Base-by-base conservation (phyloP, 1,139 yeast species). In the Citeromyces hawaiiensis region DNA sequence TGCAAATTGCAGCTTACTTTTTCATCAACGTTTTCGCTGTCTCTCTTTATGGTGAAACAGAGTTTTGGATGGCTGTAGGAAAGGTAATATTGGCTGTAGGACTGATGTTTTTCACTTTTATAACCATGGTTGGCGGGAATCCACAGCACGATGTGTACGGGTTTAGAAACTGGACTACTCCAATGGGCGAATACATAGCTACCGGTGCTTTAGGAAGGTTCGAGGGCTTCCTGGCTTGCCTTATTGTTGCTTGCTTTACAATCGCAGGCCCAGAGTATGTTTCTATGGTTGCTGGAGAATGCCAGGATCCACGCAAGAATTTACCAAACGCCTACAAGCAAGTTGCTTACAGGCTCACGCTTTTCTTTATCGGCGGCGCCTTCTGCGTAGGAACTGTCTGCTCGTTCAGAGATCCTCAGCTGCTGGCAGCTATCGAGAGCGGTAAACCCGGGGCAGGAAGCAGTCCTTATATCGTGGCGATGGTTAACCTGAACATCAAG, bases 71-170 rank as follows among this genome's bases (percentile, higher is more conserved):
- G 30, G 75, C 88, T 3, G 64, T 83, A 39, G 80, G 83, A 39
- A 85, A 85, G 56, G 74, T 83, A 38, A 47, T 82, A 2, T 62
- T 83, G 37, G 83, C 86, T 39, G 56, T 79, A 36, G 94, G 93
- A 0, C 66, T 83, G 36, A 72, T 83, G 47, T 50, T 77, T 29
- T 83, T 82, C 60, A 80, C 91, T 0, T 74, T 83, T 45, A 54
- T 83, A 44, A 76, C 87, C n/a, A 83, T 83, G 94, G 72, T 80
- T 42, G 94, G 94, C 16, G 94, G 93, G 15, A 83, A 83, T 54
- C 87, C 87, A 4, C 48, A 64, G 38, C 70, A 66, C 44, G 82
- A 78, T 53, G 74, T 70, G 1, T 76, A 70, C 54, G 87, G 87
- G 1, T 80, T 80, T 57, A 63, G 83, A 45, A 57, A 76, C 54